Evolutionary conservation across 441 rosid species (phyloP).

Genomic region (Erodium trifolium): DNA sequence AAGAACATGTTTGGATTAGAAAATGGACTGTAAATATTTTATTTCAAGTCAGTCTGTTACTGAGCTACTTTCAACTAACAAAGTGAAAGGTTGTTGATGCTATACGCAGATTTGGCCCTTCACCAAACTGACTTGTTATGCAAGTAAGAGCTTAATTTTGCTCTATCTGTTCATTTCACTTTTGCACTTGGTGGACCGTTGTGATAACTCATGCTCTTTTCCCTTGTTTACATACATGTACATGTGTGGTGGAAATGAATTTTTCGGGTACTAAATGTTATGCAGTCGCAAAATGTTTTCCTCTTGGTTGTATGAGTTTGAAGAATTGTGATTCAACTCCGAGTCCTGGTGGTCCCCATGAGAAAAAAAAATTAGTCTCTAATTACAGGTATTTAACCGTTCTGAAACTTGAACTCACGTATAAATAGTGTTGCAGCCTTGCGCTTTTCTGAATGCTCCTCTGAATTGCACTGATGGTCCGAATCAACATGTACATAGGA

Average conservation of each 20-base stretch:
- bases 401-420: constrained; percentile 28
- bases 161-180: background rate
- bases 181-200: background rate
- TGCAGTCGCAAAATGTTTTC: background rate
- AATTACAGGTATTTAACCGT: background rate
- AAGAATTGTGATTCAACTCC: background rate
- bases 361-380: background rate
- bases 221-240: background rate
- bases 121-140: constrained; percentile 18
- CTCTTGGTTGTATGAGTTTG: background rate
- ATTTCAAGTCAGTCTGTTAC: background rate
- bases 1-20: background rate
- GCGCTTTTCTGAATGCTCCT: constrained; percentile 23
- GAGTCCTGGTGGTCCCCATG: background rate
- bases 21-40: constrained; percentile 1
- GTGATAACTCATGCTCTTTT: background rate
- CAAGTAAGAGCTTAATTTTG: constrained; percentile 7
- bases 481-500: constrained; percentile 57
- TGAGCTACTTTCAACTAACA: constrained; percentile 13
- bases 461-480: constrained; percentile 49
- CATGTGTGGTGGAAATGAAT: background rate
- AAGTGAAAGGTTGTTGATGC: constrained; percentile 15
- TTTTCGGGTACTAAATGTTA: background rate
- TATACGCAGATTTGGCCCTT: constrained; percentile 10
- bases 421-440: constrained; percentile 21